Base-by-base conservation (phyloP, 768 basidiomycete genomes). In the Psilocybe cubensis region DNA sequence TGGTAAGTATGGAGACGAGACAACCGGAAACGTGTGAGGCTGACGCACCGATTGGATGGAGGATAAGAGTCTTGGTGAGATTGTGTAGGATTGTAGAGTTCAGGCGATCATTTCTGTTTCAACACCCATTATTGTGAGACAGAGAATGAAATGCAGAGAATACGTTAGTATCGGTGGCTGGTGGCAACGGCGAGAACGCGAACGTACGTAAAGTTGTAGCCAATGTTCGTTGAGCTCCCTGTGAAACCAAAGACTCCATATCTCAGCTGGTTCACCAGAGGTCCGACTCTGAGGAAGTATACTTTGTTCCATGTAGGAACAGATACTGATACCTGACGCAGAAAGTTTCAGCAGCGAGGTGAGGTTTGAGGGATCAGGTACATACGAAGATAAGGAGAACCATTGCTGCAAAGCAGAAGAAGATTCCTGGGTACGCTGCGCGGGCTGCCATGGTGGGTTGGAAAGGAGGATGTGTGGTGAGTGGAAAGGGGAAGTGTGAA, bases 211-310 rank as follows among this genome's bases (percentile, higher is more conserved):
- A 84, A 76, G 21, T 54, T 57, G 55, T 91, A 94, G 17, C 92
- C 92, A 52, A 94, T 71, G 18, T 69, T 65, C 3, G 72, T 67
- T 18, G 66, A 45, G 17, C 81, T 82, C 17, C 86, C 88, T 12
- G 89, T 89, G 71, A 78, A 85, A 3, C 92, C 92, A 67, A 92
- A 91, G n/a, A 88, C 82, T 63, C 92, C 92, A 64, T 87, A 93
- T 58, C 79, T 79, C 42, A 55, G 74, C 75, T 63, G 73, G 57
- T 12, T 49, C n/a, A 21, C 69, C 4, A 73, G 76, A 10, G 68
- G 60, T 6, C 73, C 74, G 21, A 83, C 83, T 51, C 83, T 72
- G 40, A 94, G 79, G 76, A 91, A 92, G 18, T 82, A 87, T 43
- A 94, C 76, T 21, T 68, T 66, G 40, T 87, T 66, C 92, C 91